phyloP scores from a whole-genome alignment of 2,329 filamentous ascomycete genomes.

The Fusarium fracticaudum region DNA sequence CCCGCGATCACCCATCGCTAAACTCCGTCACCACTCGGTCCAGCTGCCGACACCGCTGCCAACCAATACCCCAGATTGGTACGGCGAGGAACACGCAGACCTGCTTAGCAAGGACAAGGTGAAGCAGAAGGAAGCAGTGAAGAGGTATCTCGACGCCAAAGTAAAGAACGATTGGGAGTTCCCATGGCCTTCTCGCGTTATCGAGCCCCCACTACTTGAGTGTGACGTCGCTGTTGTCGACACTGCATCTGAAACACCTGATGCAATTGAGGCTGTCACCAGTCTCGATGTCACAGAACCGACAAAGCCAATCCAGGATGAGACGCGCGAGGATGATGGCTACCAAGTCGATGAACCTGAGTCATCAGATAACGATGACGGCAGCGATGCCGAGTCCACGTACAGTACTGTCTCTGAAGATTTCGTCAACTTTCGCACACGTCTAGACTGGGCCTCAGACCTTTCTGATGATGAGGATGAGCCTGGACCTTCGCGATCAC shows the following conservation, averaged over 20 bases:
- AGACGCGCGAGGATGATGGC: constrained; percentile 48
- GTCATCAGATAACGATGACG: constrained; percentile 39
- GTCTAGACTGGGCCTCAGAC: constrained; percentile 67
- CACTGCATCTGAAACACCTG: constrained; percentile 11
- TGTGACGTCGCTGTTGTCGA: constrained; percentile 2
- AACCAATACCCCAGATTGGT: constrained; percentile 47
- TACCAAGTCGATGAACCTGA: constrained; percentile 53
- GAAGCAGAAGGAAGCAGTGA: constrained; percentile 71
- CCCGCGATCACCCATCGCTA: constrained; percentile 62
- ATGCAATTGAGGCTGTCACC: not conserved
- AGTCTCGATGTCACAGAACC: constrained; percentile 21
- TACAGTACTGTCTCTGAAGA: constrained; percentile 69
- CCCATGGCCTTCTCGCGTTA: constrained; percentile 58
- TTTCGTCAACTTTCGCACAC: constrained; percentile 57
- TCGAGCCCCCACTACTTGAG: constrained; percentile 15
- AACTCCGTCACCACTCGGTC: constrained; percentile 55
- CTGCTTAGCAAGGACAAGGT: constrained; percentile 69
- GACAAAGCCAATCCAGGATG: constrained; percentile 41
- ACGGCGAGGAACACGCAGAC: constrained; percentile 66
- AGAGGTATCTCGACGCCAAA: constrained; percentile 62
- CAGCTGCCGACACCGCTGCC: constrained; percentile 45
- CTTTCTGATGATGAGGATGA: constrained; percentile 62
- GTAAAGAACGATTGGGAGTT: constrained; percentile 70
- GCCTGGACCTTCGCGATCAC: constrained; percentile 50
- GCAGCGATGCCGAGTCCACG: constrained; percentile 56